Evolutionary conservation across 345 rosid species (phyloP), one percentile per base, ranked within the genome.

Genomic region (Boechera divaricarpa): DNA sequence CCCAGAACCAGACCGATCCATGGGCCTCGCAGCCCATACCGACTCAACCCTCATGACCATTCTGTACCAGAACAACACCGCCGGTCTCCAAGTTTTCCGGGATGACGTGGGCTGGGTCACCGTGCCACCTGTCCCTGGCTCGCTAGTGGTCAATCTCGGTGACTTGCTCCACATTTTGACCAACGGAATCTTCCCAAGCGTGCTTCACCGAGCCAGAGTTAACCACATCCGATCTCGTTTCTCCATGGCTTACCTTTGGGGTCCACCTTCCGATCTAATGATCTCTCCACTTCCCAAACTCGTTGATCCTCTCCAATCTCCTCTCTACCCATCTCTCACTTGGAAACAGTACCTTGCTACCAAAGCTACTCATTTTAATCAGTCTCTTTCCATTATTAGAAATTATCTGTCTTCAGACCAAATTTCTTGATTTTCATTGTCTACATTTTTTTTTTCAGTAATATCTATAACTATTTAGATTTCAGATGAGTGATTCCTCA

Each of bases 21-120:
- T 95, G 99, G 99, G 99, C 75, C 88, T 95, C 0, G 88, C 96
- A 1, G 87, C 96, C 0, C 99, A 92, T 81, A 92, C 98, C 0
- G 98, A 95, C 82, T 92, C 98, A 0, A 86, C 96, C 18, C 85
- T 92, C 21, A 73, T 95, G 78, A 95, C 97, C 55, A 85, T 92
- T 69, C 86, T 95, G 10, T 75, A 84, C 83, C 99, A 95, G 39
- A 88, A 83, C 85, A 77, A 69, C 80, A 88, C 87, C 0, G 85
- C 87, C 32, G 99, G 96, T 29, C 79, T 94, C 79, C 98, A 90
- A 24, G 90, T 92, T 24, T 76, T 75, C 5, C 84, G 72, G 65
- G 96, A 89, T 26, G 90, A 84, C 26, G 59, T 51, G 0, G 91
- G 96, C 26, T 95, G 99, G 98, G 85, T 92, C 71, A 85, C 88